Evolutionary conservation across 2,329 filamentous ascomycete genomes (phyloP).

Genomic region (Epichloe gansuensis): DNA sequence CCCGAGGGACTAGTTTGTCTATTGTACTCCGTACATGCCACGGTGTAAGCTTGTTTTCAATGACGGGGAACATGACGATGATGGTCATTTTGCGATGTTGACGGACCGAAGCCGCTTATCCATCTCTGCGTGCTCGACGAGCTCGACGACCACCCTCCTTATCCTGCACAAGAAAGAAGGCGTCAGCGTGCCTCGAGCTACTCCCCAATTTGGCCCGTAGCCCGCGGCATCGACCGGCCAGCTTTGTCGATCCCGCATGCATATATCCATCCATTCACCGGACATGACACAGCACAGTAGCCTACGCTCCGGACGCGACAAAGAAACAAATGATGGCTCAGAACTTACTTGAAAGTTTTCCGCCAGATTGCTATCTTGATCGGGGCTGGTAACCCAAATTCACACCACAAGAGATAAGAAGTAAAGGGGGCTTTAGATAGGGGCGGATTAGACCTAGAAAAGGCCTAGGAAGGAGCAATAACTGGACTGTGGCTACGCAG

Average conservation of each 20-base stretch:
- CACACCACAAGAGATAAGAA: no score
- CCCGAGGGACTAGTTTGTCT: no score
- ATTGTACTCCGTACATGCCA: no score
- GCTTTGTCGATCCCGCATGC: neutral
- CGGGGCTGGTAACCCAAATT: no score
- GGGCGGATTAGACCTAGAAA: no score
- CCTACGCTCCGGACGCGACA: neutral
- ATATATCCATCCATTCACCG: neutral
- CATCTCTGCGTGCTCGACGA: neutral
- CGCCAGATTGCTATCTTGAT: no score
- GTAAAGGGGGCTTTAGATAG: no score
- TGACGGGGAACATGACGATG: no score
- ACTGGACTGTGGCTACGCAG: neutral
- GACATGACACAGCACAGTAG: neutral
- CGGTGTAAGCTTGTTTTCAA: no score
- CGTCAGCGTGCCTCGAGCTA: neutral
- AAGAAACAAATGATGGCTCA: neutral
- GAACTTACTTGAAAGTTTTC: no score
- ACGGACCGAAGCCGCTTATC: neutral
- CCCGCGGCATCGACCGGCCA: neutral
- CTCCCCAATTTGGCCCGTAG: neutral
- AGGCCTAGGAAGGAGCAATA: neutral
- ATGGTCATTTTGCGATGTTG: neutral
- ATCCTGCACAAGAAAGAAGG: neutral
- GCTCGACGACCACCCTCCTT: neutral